Evolutionary conservation across 1,284 basidiomycete species (phyloP), one percentile per base, ranked within the genome.

Genomic region (Malassezia cuniculi): DNA sequence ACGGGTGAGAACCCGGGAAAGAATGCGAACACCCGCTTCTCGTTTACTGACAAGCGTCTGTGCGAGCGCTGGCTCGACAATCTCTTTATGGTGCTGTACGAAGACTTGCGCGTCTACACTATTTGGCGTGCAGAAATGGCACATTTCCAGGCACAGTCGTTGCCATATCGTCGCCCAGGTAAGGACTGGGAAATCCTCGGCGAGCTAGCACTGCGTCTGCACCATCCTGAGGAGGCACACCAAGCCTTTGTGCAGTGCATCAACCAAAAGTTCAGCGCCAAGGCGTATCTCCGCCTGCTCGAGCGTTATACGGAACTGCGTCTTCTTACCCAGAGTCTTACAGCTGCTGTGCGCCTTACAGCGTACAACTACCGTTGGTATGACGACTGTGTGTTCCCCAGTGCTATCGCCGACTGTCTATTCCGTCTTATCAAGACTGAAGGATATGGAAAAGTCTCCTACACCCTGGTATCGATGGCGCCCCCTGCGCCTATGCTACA

Each of bases 91-190:
- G 87, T 95, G 2, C 72, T 95, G 4, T 95, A 95, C 68, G 89
- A 89, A 81, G 90, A 97, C 66, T 72, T 97, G 34, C 79, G 93
- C n/a, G 84, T 97, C 9, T 97, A 90, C 80, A 97, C 93, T 0
- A 97, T 97, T 62, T 99, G 93, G 79, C 78, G 90, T 15, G 90
- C 93, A 3, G 93, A 97, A 66, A 82, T 95, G n/a, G 85, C 86
- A 1, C 90, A 99, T 65, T 97, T 93, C 76, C 93, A 90, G 66
- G 86, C 83, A 0, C 90, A 95, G 65, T 84, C 90, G 54, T 81
- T 95, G 48, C 86, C 87, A 0, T 97, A 95, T 66, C 78, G 84
- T 50, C 95, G 95, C 72, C 94, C 90, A 0, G 86, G 84, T 0
- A 73, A 85, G 12, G 90, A 99, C 69, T 99, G 93, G 90, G 90